phyloP scores from a whole-genome alignment of 2,329 filamentous ascomycete genomes.

The Ploettnerulaceae sp. region DNA sequence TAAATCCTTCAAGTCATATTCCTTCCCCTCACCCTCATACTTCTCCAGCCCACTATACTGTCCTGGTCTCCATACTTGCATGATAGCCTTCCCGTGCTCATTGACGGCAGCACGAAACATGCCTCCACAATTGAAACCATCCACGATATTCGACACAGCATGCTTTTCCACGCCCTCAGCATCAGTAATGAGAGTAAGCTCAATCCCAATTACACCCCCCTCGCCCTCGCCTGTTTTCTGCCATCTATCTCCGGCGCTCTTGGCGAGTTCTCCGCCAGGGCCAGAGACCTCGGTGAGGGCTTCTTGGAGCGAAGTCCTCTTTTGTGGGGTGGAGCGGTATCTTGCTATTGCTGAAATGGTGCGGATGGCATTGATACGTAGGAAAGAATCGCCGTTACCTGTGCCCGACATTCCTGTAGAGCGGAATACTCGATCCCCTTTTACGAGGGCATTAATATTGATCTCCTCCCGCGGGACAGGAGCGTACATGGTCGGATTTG shows the following conservation, averaged over 20 bases:
- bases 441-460: slow-evolving; percentile 31
- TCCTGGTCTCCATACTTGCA: slow-evolving; percentile 48
- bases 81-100: slow-evolving; percentile 50
- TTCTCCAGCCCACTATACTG: slow-evolving; percentile 30
- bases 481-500: slow-evolving; percentile 37
- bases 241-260: slow-evolving; percentile 71
- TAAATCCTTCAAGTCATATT: slow-evolving; percentile 32
- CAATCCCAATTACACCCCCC: slow-evolving; percentile 82
- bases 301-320: slow-evolving; percentile 41
- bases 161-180: slow-evolving; percentile 39
- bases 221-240: slow-evolving; percentile 69
- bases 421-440: slow-evolving; percentile 23
- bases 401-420: slow-evolving; percentile 65
- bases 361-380: slow-evolving; percentile 65
- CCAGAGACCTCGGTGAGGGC: slow-evolving; percentile 66
- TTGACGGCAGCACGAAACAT: slow-evolving; percentile 82
- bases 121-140: slow-evolving; percentile 80
- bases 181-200: slow-evolving; percentile 48
- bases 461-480: slow-evolving; percentile 25
- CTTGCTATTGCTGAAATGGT: slow-evolving; percentile 69
- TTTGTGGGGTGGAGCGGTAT: slow-evolving; percentile 40
- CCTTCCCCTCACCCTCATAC: slow-evolving; percentile 32
- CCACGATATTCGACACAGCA: slow-evolving; percentile 52
- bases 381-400: slow-evolving; percentile 84
- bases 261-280: slow-evolving; percentile 65